Conservation (phyloP, 495 filamentous ascomycete species). For the Aspergillus steynii region DNA sequence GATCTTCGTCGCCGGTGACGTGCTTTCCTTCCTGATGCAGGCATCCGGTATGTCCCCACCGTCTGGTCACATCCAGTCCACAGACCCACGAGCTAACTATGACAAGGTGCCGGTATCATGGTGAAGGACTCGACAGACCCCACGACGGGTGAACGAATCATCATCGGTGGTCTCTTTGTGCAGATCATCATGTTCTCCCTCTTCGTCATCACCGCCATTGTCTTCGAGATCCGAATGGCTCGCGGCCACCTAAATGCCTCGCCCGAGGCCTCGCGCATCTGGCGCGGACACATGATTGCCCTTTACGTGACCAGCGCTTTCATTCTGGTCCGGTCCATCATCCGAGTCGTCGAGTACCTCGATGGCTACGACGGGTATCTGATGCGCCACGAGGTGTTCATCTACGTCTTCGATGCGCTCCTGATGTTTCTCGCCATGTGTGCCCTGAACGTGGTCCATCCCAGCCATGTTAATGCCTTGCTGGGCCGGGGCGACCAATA, state of each 20-base stretch:
- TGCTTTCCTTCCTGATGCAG: slow-evolving; percentile 46
- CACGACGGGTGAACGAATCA: slow-evolving; percentile 32
- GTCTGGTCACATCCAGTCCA: no score
- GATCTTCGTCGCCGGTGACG: slow-evolving; percentile 38
- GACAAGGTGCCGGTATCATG: slow-evolving; percentile 38
- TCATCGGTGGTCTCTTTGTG: slow-evolving; percentile 50
- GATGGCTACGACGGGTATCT: slow-evolving; percentile 55
- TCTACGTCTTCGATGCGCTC: slow-evolving; percentile 64
- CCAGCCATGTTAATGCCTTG: slow-evolving; percentile 30
- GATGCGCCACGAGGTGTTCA: slow-evolving; percentile 55
- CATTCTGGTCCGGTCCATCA: slow-evolving; percentile 62
- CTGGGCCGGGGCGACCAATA: slow-evolving; percentile 21
- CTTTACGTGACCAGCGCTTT: slow-evolving; percentile 54
- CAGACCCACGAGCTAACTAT: slow-evolving; percentile 1
- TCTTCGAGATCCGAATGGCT: slow-evolving; percentile 40
- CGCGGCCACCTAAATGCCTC: slow-evolving; percentile 25
- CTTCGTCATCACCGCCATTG: slow-evolving; percentile 47
- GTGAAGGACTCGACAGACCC: slow-evolving; percentile 14
- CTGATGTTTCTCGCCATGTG: slow-evolving; percentile 58
- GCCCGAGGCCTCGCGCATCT: slow-evolving; percentile 30
- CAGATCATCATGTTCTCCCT: slow-evolving; percentile 56
- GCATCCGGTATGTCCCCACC: slow-evolving; percentile 24
- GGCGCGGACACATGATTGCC: slow-evolving; percentile 51
- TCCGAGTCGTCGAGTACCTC: slow-evolving; percentile 63
- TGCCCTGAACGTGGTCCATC: slow-evolving; percentile 43